Conservation (phyloP, 1,284 basidiomycete species). For the Heliocybe sulcata region DNA sequence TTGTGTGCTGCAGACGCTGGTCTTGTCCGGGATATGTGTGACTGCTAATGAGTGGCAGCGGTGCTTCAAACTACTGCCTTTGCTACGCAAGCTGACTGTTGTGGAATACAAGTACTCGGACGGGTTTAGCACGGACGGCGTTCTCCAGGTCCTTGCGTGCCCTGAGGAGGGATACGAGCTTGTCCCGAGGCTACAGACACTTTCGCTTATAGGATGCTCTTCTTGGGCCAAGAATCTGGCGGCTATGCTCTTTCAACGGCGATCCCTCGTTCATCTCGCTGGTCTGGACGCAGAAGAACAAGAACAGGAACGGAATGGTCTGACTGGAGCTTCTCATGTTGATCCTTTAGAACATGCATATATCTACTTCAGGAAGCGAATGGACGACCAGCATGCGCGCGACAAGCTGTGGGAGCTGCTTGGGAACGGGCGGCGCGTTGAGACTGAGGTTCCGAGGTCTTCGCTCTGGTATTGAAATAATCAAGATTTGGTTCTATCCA, state of each 20-base stretch:
- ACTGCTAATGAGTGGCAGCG: background rate
- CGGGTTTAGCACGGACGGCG: background rate
- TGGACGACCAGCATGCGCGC: too few species aligned
- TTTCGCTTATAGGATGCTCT: background rate
- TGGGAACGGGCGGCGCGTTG: too few species aligned
- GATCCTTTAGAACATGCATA: background rate
- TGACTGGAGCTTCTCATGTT: background rate
- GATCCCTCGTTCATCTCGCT: too few species aligned
- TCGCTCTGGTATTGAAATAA: too few species aligned
- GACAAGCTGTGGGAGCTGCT: too few species aligned
- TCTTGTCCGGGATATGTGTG: background rate
- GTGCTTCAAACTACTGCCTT: background rate
- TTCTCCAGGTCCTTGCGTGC: background rate
- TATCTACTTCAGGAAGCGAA: background rate
- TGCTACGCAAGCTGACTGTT: background rate
- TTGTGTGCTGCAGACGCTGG: background rate
- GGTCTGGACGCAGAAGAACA: too few species aligned
- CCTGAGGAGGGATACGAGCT: background rate
- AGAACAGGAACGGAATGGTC: too few species aligned
- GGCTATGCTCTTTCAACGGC: background rate
- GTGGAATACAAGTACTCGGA: background rate
- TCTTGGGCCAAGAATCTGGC: background rate
- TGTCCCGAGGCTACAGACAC: background rate
- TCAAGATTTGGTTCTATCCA: too few species aligned
- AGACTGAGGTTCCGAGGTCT: too few species aligned